Evolutionary conservation across 139 green algal genomes (phyloP), one percentile per base, ranked within the genome.

Genomic region (Coelastrella sp.): DNA sequence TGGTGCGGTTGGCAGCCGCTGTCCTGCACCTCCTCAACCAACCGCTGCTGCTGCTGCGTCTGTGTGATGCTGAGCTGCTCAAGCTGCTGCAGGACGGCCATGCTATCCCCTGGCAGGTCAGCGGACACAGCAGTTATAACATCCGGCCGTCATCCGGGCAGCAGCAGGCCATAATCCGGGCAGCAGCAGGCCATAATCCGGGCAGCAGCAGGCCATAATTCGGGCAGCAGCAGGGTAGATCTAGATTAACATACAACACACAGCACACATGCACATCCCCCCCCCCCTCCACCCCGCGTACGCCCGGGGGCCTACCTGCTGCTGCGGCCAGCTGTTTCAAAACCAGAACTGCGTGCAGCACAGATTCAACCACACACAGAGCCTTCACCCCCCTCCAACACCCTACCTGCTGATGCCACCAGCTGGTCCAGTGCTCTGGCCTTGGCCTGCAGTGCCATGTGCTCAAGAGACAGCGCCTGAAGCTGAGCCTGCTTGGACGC

Each of bases 381-480:
- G n/a, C n/a, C n/a, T n/a, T n/a, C n/a, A n/a, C n/a, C n/a, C 75
- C 25, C 12, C 25, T 12, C 14, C 10, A 63, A 25, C 3, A 4
- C 20, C 56, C 1, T 63, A 88, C 83, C 83, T 88, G 83, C 83
- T 66, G 83, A 88, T 68, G 65, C 66, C 65, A 88, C 57, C 66
- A 88, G 83, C 60, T 88, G 83, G 6, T 88, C 66, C 66, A 88
- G 83, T 22, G 83, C 83, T 7, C 83, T 35, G 20, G 83, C 83
- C 66, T 88, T 88, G 14, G 83, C 83, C 19, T 57, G 6, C 8
- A 88, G 83, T 7, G 83, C 83, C 83, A 88, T 66, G 83, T 88
- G 22, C 66, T 88, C 83, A 27, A 88, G 66, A 22, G n/a, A 49
- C 65, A 88, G 35, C 83, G 83, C 65, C 83, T 88, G 83, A 65